These are phyloP conservation scores for Alternaria longipes DNA, from an alignment of 2,329 filamentous ascomycete species.

Conservation along the genomic window DNA sequence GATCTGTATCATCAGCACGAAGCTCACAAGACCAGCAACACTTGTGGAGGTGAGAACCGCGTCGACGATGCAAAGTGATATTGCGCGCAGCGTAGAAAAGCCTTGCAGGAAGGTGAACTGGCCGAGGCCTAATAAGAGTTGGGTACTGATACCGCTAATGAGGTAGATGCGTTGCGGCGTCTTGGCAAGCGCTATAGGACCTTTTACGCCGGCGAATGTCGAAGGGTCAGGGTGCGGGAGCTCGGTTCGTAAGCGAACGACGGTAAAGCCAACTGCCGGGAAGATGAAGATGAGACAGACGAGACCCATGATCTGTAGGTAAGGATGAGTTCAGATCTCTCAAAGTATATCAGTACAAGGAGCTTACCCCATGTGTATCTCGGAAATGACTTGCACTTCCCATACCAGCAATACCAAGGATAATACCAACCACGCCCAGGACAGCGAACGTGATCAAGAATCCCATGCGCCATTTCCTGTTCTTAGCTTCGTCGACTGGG, in stretches of 20 bases:
- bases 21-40: slow-evolving; percentile 24
- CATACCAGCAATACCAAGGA: slow-evolving; percentile 38
- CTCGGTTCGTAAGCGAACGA: slow-evolving; percentile 34
- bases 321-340: neutral
- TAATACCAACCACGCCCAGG: slow-evolving; percentile 27
- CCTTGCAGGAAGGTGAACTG: slow-evolving; percentile 35
- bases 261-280: slow-evolving; percentile 26
- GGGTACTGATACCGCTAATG: slow-evolving; percentile 29
- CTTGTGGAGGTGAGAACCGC: slow-evolving; percentile 31
- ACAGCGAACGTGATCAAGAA: slow-evolving; percentile 31
- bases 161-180: slow-evolving; percentile 35
- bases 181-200: slow-evolving; percentile 31
- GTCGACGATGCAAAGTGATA: slow-evolving; percentile 41
- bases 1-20: slow-evolving; percentile 35
- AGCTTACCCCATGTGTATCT: slow-evolving; percentile 34
- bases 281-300: slow-evolving; percentile 30
- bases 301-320: slow-evolving; percentile 35
- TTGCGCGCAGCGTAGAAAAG: slow-evolving; percentile 32
- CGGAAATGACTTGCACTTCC: slow-evolving; percentile 37
- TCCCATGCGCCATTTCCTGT: slow-evolving; percentile 37
- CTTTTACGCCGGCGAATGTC: slow-evolving; percentile 33
- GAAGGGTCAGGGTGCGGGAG: slow-evolving; percentile 30
- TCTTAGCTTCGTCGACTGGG: slow-evolving; percentile 35
- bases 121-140: slow-evolving; percentile 29
- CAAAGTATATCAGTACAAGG: neutral